A percentile compares a stretch with the other conserved stretches of the same genome.
Conservation (phyloP, 441 rosid species). For the Brassica balearica region DNA sequence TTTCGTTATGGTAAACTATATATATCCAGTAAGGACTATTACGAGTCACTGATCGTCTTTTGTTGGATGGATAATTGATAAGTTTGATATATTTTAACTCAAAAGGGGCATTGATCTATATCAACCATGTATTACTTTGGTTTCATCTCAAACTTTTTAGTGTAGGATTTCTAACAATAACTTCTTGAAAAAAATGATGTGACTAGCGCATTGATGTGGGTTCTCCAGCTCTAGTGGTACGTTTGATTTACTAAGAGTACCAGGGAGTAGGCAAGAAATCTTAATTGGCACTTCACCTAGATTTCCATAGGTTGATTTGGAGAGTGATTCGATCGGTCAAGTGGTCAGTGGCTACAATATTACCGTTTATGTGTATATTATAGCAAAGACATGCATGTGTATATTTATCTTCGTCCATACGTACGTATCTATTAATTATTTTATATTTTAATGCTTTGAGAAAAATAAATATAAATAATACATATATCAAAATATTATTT, state of each 20-base stretch:
- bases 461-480: background rate
- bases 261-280: background rate
- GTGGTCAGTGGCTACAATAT: background rate
- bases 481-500: background rate
- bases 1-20: background rate
- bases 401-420: background rate
- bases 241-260: slow-evolving; percentile 2
- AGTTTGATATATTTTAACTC: background rate
- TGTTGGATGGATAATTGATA: background rate
- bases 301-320: background rate
- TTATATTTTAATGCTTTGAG: background rate
- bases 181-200: background rate
- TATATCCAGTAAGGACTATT: background rate
- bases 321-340: background rate
- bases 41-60: background rate
- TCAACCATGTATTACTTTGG: background rate
- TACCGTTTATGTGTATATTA: background rate
- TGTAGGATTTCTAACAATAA: background rate
- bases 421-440: background rate
- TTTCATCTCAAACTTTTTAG: background rate
- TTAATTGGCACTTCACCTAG: slow-evolving; percentile 6
- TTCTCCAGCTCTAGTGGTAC: background rate
- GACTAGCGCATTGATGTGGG: slow-evolving; percentile 16
- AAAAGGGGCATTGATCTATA: too few relatives aligned
- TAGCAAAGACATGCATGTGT: background rate